Evolutionary conservation across 1,139 yeast species (phyloP).

Genomic region (Eremothecium cymbalariae): DNA sequence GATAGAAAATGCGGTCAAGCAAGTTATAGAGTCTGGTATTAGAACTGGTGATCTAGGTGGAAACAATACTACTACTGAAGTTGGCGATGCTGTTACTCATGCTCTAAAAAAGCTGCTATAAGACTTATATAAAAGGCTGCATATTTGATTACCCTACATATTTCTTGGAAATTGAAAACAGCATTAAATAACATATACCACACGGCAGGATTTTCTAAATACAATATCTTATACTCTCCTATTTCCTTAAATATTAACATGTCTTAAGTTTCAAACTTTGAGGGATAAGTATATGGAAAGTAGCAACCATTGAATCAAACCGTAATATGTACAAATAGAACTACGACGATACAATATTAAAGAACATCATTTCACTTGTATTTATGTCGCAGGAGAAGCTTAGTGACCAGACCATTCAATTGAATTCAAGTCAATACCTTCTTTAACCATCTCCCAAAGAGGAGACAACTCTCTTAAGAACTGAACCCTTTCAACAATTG

Average conservation of each 20-base stretch:
- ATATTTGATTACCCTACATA: too few relatives aligned
- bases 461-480: conserved; percentile 91
- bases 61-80: conserved; percentile 67
- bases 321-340: not conserved
- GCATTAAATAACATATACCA: conserved; percentile 1
- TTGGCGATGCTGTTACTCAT: conserved; percentile 83
- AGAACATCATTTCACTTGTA: not conserved
- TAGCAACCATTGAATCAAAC: not conserved
- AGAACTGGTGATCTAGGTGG: conserved; percentile 93
- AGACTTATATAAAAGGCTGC: too few relatives aligned
- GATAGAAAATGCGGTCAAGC: conserved; percentile 78
- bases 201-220: not conserved
- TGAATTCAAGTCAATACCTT: conserved; percentile 86
- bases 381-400: too few relatives aligned
- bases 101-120: conserved; percentile 53
- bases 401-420: conserved; percentile 97
- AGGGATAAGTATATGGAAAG: not conserved
- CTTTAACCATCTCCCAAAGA: conserved; percentile 98
- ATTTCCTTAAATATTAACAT: conserved; percentile 8
- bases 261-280: not conserved
- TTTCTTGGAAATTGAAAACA: not conserved
- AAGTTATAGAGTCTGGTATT: conserved; percentile 71
- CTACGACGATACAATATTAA: not conserved
- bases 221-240: not conserved
- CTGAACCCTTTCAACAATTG: conserved; percentile 81